A percentile compares a stretch with the other conserved stretches of the same genome.
phyloP scores from a whole-genome alignment of 1,284 basidiomycete genomes.

The Melampsora larici-populina region DNA sequence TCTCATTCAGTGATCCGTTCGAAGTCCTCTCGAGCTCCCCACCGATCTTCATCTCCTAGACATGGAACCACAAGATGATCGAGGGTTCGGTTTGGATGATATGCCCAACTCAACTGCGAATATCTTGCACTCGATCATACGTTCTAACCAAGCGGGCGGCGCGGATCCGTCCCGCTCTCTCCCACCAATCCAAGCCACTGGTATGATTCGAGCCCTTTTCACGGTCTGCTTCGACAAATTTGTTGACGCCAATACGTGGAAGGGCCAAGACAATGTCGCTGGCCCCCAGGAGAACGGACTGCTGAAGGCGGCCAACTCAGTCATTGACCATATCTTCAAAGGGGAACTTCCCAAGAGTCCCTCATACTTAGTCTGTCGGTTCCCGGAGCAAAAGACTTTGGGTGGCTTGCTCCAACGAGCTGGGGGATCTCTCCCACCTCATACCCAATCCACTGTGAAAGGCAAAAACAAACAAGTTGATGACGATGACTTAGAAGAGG shows the following conservation, averaged over 20 bases:
- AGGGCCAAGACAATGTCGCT: neutral
- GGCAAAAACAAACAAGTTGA: neutral
- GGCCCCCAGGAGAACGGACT: slow-evolving; percentile 13
- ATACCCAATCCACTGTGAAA: neutral
- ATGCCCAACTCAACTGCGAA: slow-evolving; percentile 38
- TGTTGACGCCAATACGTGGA: slow-evolving; percentile 25
- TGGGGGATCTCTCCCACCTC: neutral
- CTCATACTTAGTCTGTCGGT: slow-evolving; percentile 20
- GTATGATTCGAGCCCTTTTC: slow-evolving; percentile 37
- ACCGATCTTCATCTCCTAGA: no score
- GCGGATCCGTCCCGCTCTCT: neutral
- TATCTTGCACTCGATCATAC: slow-evolving; percentile 36
- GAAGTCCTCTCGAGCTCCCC: no score
- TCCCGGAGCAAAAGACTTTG: slow-evolving; percentile 22
- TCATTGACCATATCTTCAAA: slow-evolving; percentile 11
- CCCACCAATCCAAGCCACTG: slow-evolving; percentile 36
- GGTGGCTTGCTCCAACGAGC: slow-evolving; percentile 28
- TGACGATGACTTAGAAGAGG: slow-evolving; percentile 26
- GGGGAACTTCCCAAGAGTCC: slow-evolving; percentile 15
- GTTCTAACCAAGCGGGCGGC: slow-evolving; percentile 3
- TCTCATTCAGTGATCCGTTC: no score
- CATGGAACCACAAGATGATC: no score
- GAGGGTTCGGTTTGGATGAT: slow-evolving; percentile 1
- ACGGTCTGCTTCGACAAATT: slow-evolving; percentile 31
- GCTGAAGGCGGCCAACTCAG: neutral